Evolutionary conservation across 257 asterid genomes (phyloP).

Genomic region (Solanum tarapatanum): DNA sequence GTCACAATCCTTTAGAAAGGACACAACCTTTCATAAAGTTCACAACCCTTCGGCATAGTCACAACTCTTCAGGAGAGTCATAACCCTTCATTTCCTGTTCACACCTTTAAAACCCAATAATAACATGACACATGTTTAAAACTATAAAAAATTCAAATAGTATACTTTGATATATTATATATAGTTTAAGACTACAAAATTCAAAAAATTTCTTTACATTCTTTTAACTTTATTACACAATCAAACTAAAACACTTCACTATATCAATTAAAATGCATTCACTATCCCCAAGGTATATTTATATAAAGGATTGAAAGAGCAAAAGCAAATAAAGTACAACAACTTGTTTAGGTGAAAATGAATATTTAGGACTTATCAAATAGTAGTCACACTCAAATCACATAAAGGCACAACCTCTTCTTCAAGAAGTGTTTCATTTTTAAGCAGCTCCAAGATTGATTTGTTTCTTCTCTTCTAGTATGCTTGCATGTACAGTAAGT

Average conservation of each 20-base stretch:
- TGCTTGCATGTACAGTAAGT: conserved; percentile 22
- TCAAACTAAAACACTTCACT: neutral
- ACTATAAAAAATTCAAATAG: too few species aligned
- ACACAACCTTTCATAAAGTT: too few species aligned
- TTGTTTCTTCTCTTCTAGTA: conserved; percentile 19
- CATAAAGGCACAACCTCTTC: neutral
- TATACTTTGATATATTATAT: too few species aligned
- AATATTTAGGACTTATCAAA: neutral
- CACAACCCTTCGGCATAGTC: too few species aligned
- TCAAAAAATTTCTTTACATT: too few species aligned
- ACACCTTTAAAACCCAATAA: too few species aligned
- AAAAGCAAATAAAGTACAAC: neutral
- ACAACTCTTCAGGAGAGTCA: too few species aligned
- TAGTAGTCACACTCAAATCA: neutral
- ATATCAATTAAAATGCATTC: neutral
- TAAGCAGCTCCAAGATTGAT: conserved; percentile 2
- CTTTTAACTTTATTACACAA: too few species aligned
- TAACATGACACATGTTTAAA: too few species aligned
- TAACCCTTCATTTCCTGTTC: too few species aligned
- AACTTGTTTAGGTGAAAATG: neutral
- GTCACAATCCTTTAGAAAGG: too few species aligned
- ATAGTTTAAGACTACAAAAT: too few species aligned
- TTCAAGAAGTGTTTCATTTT: neutral
- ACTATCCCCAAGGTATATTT: neutral
- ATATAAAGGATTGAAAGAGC: neutral